Conservation (phyloP, 768 basidiomycete species). For the Russula abietina region DNA sequence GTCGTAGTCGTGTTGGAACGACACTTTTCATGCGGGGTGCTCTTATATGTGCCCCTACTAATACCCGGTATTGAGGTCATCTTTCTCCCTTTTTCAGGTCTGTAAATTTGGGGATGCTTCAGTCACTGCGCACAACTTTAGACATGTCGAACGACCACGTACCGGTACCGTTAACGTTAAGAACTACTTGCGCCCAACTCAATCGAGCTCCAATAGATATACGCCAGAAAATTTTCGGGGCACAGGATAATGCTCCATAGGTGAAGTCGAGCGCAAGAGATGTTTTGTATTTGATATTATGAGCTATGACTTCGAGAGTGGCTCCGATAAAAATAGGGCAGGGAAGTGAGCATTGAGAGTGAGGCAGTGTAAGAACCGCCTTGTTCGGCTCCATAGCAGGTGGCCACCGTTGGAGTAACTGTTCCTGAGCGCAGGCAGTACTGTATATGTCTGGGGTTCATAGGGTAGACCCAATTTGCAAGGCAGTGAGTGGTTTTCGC, state of each 20-base stretch:
- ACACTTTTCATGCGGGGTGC: neutral
- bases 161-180: too few relatives aligned
- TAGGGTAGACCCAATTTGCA: too few relatives aligned
- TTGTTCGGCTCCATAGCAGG: constrained; percentile 1
- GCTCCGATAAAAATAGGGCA: neutral
- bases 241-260: neutral
- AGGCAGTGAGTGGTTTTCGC: too few relatives aligned
- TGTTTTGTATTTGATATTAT: neutral
- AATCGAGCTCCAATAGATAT: neutral
- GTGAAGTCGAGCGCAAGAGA: neutral
- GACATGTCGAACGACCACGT: neutral
- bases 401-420: neutral
- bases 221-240: neutral
- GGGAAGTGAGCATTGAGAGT: neutral
- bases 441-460: too few relatives aligned
- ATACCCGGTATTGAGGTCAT: neutral
- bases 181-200: neutral
- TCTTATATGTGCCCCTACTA: neutral
- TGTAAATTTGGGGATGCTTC: neutral
- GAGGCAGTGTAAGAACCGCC: neutral
- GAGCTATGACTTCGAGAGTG: neutral
- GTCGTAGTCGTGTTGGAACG: neutral
- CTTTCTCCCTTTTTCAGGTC: neutral
- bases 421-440: neutral
- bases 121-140: neutral